phyloP scores from a whole-genome alignment of 176 grass and related monocot species.

The Stipa capillata region DNA sequence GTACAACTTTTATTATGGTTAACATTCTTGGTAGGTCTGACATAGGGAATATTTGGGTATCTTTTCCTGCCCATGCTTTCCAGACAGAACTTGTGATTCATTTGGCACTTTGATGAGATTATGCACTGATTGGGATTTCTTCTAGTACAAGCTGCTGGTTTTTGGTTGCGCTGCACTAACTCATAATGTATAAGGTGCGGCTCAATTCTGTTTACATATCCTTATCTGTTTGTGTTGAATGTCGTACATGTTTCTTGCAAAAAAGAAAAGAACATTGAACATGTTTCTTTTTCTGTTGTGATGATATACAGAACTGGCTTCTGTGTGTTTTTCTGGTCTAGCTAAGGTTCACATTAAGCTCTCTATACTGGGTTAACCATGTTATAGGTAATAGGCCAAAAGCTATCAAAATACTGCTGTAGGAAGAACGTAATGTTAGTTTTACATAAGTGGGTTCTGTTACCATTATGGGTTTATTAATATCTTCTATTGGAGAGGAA shows the following conservation, averaged over 20 bases:
- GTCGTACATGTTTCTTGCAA: not conserved
- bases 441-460: not conserved
- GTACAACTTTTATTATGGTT: slow-evolving; percentile 6
- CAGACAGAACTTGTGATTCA: slow-evolving; percentile 7
- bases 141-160: slow-evolving; percentile 5
- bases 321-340: not conserved
- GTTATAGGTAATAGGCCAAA: not conserved
- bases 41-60: slow-evolving; percentile 11
- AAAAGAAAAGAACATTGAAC: not conserved
- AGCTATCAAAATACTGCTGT: not conserved
- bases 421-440: not conserved
- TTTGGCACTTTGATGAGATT: slow-evolving; percentile 3
- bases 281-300: not conserved
- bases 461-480: not conserved
- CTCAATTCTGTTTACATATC: not conserved
- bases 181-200: slow-evolving; percentile 20
- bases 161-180: not conserved
- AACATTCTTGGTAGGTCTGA: slow-evolving; percentile 19
- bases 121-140: slow-evolving; percentile 13
- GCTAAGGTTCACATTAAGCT: not conserved
- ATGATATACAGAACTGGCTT: not conserved
- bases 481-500: not conserved
- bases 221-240: not conserved
- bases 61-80: not conserved
- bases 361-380: not conserved